Base-by-base conservation (phyloP, 2,329 filamentous ascomycete species). In the Fusarium tupiense region DNA sequence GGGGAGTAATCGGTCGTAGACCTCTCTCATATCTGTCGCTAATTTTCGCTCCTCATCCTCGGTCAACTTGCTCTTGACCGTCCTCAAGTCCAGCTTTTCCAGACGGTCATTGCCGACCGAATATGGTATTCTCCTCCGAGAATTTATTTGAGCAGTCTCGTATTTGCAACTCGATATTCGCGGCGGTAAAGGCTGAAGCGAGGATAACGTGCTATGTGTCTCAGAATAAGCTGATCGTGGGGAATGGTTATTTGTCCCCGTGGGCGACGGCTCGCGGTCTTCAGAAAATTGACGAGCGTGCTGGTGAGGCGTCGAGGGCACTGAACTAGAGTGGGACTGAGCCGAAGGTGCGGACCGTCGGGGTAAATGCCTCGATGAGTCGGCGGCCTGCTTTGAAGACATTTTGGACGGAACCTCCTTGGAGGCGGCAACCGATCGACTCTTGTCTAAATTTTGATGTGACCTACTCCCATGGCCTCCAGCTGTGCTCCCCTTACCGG, bases 291-390 rank as follows among this genome's bases (percentile, higher is more conserved):
- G 92, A 67, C 94, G 91, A 74, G 95, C 91, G 83, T 94, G 93
- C 82, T 98, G 95, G 80, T 96, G 94, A 14, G 96, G 96, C 7
- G 96, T 98, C 3, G 96, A 97, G 3, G 96, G 96, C 56, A 98
- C 94, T 14, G 96, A 98, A 81, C 89, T 97, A 31, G 96, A 97
- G 80, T 97, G 88, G 20, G 84, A 78, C 62, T 82, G 81, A 35
- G 77, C 79, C 57, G 77, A 79, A 12, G 80, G 69, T 41, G 78
- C 75, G 46, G 79, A 79, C 66, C 67, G 79, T 75, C 73, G 80
- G 52, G 80, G 77, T 44, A 77, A 76, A 63, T 73, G 80, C 75
- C 80, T 82, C 63, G 79, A 69, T 49, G 74, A 65, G 61, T 84
- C 81, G 44, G 76, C 65, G 33, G 75, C 67, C 58, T 86, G 85